Evolutionary conservation across 2,329 filamentous ascomycete genomes (phyloP), one percentile per base, ranked within the genome.

Genomic region (Aspergillus neoniger): DNA sequence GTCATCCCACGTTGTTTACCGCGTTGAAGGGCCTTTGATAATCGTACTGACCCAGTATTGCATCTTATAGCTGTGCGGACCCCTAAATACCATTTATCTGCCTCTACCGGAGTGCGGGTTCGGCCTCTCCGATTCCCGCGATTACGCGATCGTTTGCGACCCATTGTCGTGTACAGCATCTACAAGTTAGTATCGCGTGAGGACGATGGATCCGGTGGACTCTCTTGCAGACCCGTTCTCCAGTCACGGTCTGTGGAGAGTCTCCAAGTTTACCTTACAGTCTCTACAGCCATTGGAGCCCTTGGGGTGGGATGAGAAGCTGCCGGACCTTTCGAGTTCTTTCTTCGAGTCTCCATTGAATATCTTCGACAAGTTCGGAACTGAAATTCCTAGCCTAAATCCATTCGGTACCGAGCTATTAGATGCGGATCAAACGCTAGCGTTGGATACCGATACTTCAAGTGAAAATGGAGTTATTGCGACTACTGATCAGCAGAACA

Each of bases 221-320:
- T 55, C 67, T 58, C 60, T 57, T 32, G 58, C 58, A 15, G 69
- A 77, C 65, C 73, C 75, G 1, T 78, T 78, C 62, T 73, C 71
- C 19, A 72, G 75, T 28, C 70, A 74, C 25, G 68, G 70, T 39
- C 66, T 77, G 12, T 77, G 76, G 76, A 71, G 73, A 57, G 64
- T 76, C n/a, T 77, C 75, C 3, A 73, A 69, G 52, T 79, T 79
- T 57, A 71, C 71, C 23, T 59, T 77, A 60, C 72, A 76, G 56
- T 67, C 70, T 25, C 59, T 78, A n/a, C 72, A 73, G 58, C 74
- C 74, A 28, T 64, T 77, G 51, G 76, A 77, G 50, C 63, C 68
- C 52, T 65, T 76, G 56, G 66, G 70, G 23, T 78, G 75, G 74
- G 69, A 36, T 12, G 32, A 72, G 49, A 63, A 65, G 43, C 55